Conservation (phyloP, 2,329 filamentous ascomycete genomes). For the Fusarium abutilonis region DNA sequence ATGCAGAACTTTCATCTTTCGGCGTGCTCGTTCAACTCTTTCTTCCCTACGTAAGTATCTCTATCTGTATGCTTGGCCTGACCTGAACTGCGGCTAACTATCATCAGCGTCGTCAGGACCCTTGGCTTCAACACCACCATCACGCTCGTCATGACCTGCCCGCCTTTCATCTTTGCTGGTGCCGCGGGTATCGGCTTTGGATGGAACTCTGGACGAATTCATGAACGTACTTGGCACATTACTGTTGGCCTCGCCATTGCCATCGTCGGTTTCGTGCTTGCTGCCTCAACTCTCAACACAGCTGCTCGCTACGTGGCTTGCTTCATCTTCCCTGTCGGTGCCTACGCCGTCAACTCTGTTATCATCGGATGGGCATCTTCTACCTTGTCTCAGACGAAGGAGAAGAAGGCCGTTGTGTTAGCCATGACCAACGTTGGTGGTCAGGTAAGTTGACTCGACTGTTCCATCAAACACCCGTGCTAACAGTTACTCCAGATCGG, state of each 20-base stretch:
- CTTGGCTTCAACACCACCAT: constrained; percentile 60
- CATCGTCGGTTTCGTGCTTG: constrained; percentile 55
- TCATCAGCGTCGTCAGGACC: constrained; percentile 56
- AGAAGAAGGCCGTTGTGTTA: constrained; percentile 60
- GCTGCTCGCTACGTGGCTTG: constrained; percentile 54
- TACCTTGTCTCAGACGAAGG: constrained; percentile 58
- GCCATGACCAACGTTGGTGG: constrained; percentile 61
- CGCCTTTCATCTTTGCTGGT: constrained; percentile 62
- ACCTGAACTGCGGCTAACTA: neutral
- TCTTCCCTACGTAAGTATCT: constrained; percentile 53
- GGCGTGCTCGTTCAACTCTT: constrained; percentile 59
- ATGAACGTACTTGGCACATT: constrained; percentile 62
- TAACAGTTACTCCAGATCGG: constrained; percentile 45
- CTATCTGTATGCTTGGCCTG: rapidly evolving
- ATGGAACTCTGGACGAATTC: constrained; percentile 60
- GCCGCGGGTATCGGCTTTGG: constrained; percentile 57
- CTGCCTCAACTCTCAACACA: constrained; percentile 51
- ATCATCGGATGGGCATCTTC: constrained; percentile 59
- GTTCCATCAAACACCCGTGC: rapidly evolving
- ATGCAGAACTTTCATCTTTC: constrained; percentile 67
- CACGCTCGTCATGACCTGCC: constrained; percentile 62
- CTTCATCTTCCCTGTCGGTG: constrained; percentile 55
- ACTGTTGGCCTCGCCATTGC: constrained; percentile 55
- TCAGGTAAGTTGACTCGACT: constrained; percentile 33
- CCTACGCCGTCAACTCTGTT: constrained; percentile 58